Percentiles rank a stretch among this genome's conserved stretches.
phyloP scores from a whole-genome alignment of 495 filamentous ascomycete genomes.

The Hyaloscypha hepaticicola region DNA sequence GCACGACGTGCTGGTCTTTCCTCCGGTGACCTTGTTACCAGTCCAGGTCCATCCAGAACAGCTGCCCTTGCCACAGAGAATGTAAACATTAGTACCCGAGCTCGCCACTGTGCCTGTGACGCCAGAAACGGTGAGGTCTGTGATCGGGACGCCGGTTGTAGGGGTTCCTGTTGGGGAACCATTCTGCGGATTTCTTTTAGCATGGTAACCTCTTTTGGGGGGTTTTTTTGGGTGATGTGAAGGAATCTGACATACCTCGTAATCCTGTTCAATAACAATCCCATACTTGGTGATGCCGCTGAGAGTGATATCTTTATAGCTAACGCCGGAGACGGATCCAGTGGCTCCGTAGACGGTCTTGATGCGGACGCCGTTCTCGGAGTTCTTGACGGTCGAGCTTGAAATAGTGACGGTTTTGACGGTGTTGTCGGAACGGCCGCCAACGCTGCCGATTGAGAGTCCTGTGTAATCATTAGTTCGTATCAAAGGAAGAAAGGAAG shows the following conservation, averaged over 20 bases:
- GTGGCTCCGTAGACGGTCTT: slow-evolving; percentile 59
- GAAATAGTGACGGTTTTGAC: slow-evolving; percentile 56
- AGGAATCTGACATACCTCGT: slow-evolving; percentile 36
- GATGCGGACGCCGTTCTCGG: slow-evolving; percentile 58
- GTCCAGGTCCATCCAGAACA: slow-evolving; percentile 52
- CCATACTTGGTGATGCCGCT: slow-evolving; percentile 59
- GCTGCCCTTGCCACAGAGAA: slow-evolving; percentile 51
- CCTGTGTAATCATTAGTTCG: slow-evolving; percentile 34
- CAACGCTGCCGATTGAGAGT: slow-evolving; percentile 68
- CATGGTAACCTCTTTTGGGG: too few species aligned
- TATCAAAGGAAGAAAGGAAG: slow-evolving; percentile 39
- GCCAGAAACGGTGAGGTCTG: slow-evolving; percentile 50
- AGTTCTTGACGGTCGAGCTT: slow-evolving; percentile 51
- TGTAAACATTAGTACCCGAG: slow-evolving; percentile 48
- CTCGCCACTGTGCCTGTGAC: slow-evolving; percentile 51
- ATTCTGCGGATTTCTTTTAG: slow-evolving; percentile 34
- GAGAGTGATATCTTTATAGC: slow-evolving; percentile 56
- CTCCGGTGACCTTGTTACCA: slow-evolving; percentile 46
- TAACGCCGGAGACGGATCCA: slow-evolving; percentile 57
- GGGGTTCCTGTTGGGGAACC: slow-evolving; percentile 60
- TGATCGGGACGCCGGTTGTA: slow-evolving; percentile 62
- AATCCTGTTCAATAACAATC: slow-evolving; percentile 69
- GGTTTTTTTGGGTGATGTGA: too few species aligned
- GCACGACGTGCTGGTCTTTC: slow-evolving; percentile 44
- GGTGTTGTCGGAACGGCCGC: slow-evolving; percentile 57